Base-by-base conservation (phyloP, 306 rosid genomes). In the Delonix regia region DNA sequence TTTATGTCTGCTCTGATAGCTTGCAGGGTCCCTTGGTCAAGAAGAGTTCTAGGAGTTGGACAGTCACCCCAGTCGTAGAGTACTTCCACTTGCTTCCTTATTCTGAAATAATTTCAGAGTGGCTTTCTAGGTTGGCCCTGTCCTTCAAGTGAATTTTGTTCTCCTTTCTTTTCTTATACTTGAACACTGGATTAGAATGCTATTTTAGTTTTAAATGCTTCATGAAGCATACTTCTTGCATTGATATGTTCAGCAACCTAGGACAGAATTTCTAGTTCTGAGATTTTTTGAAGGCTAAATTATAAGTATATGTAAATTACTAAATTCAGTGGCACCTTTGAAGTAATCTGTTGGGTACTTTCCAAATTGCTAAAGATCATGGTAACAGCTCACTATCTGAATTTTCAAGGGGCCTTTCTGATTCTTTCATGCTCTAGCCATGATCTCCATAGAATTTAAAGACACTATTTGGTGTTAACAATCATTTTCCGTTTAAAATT, bases 41-140 rank as follows among this genome's bases (percentile, higher is more conserved):
- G 71, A 91, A 81, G 86, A 80, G 56, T 79, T 80, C 80, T 73
- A 56, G 82, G 71, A 67, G 83, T 71, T 94, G 97, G 98, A 71
- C 33, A 1, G 63, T 70, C 82, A 91, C 94, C 39, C 81, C 91
- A 9, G 93, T 77, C 21, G 82, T 90, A 10, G 90, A 87, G 68
- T 85, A 94, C 86, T 86, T 88, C 86, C 92, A 90, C 38, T 73
- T 94, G 80, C 98, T 91, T 86, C 98, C 98, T 79, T 90, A 88
- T 88, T 84, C 90, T 79, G 77, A 78, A 82, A 81, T 86, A 83
- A 75, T 88, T 81, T 81, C 81, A 67, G 84, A 72, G 70, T 89
- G 96, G 91, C 77, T 88, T 83, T 82, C 69, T 5, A 87, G 96
- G 98, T 94, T 66, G 83, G 51, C 65, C 9, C 38, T 24, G 38